A percentile compares a stretch with the other conserved stretches of the same genome.
These are phyloP conservation scores for Taphrina pruni DNA, from an alignment of 1,139 yeast genomes.

Conservation along the genomic window DNA sequence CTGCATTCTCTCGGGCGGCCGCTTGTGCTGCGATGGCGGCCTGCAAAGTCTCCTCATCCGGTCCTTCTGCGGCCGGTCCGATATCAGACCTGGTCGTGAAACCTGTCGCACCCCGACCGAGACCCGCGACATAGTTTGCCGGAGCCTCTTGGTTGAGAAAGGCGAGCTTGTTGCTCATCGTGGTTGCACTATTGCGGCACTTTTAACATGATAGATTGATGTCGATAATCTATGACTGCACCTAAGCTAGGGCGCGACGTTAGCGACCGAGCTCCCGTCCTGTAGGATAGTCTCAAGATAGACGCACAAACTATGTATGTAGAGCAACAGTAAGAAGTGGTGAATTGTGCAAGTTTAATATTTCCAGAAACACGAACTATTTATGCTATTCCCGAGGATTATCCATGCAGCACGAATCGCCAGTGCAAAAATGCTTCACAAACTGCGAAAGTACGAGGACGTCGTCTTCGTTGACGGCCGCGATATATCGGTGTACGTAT, in stretches of 20 bases:
- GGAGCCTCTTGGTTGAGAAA: slow-evolving; percentile 90
- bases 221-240: no score
- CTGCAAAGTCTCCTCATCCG: slow-evolving; percentile 54
- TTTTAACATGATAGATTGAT: no score
- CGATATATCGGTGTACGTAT: no score
- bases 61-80: slow-evolving; percentile 58
- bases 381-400: not conserved
- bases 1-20: slow-evolving; percentile 52
- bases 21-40: slow-evolving; percentile 52
- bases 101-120: slow-evolving; percentile 95
- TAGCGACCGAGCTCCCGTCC: not conserved
- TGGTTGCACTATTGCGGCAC: not conserved
- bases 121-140: slow-evolving; percentile 85
- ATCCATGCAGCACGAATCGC: not conserved
- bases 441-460: no score
- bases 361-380: not conserved
- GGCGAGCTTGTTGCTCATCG: slow-evolving; percentile 40
- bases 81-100: slow-evolving; percentile 83
- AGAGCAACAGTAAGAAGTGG: not conserved
- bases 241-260: not conserved
- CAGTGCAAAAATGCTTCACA: not conserved
- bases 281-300: not conserved
- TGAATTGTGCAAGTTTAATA: not conserved
- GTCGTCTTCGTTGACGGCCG: no score
- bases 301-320: no score